Base-by-base conservation (phyloP, 202 grass and related monocot species). In the Miscanthus sacchariflorus region DNA sequence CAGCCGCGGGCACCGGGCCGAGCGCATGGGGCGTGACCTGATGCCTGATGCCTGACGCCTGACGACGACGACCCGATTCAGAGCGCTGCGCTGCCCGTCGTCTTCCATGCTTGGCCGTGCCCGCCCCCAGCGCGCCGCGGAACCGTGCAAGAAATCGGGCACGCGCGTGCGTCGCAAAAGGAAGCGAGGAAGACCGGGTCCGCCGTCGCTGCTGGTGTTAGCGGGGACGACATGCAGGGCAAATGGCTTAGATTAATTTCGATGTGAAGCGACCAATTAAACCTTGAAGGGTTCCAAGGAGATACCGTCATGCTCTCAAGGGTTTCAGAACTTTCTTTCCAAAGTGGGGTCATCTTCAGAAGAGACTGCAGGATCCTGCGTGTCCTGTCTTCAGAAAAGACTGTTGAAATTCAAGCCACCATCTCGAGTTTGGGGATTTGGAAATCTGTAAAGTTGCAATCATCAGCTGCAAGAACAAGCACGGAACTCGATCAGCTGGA, bases 131-230 rank as follows among this genome's bases (percentile, higher is more conserved):
- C 79, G 59, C 79, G 10, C 40, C 45, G 13, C 17, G 38, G 68
- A 80, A 70, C 23, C 81, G 75, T 87, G 75, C 81, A 91, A 84
- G 89, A 80, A 84, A 91, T 11, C 68, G 45, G 1, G 46, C 46
- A 14, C 46, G 46, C 46, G 12, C 58, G 2, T 9, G 39, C 19
- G 4, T 49, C 14, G 49, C 52, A 5, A 19, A 72, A 35, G 21
- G 39, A 73, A 33, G 24, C 1, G 4, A 54, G 17, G 9, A 43
- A 17, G 87, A 43, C 82, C 42, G 4, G 61, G 90, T 85, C 90
- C 86, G 33, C 33, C 30, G 75, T 33, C 65, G 69, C 1, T 27
- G 63, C 21, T 58, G 38, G 38, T 39, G 38, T 39, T 39, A 39
- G 38, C 6, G 38, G 6, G 6, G 38, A 39, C 38, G 38, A 39